phyloP scores from a whole-genome alignment of 495 filamentous ascomycete species.

The Recurvomyces mirabilis region DNA sequence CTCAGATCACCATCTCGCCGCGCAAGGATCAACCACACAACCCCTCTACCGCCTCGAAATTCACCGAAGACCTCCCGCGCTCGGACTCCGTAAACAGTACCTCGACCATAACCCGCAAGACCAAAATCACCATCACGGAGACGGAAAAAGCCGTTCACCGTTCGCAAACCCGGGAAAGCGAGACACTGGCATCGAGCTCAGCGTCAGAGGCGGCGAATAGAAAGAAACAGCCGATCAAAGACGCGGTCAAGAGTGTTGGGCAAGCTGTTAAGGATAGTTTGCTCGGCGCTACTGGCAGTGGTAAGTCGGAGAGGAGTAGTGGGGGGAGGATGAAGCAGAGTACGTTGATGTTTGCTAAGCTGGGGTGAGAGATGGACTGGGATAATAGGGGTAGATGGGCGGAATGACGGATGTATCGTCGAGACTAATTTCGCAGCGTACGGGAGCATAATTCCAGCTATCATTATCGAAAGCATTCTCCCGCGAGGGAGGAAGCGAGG shows the following conservation, averaged over 20 bases:
- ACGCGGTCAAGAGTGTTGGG: conserved; percentile 12
- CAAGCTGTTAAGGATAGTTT: conserved; percentile 12
- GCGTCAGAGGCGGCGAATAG: neutral
- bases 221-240: neutral
- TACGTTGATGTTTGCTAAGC: conserved; percentile 15
- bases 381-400: no score
- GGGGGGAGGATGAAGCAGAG: conserved; percentile 15
- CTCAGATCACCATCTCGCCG: neutral
- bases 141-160: neutral
- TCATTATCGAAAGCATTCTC: no score
- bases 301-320: neutral
- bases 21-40: neutral
- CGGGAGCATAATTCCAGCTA: no score
- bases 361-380: neutral
- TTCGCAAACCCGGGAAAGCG: neutral
- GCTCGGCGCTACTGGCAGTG: neutral
- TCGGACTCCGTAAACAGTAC: conserved; percentile 1
- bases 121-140: conserved; percentile 4
- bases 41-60: neutral
- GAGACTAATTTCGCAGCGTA: no score
- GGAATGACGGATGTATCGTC: no score
- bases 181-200: neutral
- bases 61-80: conserved; percentile 3
- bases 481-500: no score
- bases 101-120: conserved; percentile 6